phyloP scores from a whole-genome alignment of 2,329 filamentous ascomycete genomes.

The Fusarium subtropicale region DNA sequence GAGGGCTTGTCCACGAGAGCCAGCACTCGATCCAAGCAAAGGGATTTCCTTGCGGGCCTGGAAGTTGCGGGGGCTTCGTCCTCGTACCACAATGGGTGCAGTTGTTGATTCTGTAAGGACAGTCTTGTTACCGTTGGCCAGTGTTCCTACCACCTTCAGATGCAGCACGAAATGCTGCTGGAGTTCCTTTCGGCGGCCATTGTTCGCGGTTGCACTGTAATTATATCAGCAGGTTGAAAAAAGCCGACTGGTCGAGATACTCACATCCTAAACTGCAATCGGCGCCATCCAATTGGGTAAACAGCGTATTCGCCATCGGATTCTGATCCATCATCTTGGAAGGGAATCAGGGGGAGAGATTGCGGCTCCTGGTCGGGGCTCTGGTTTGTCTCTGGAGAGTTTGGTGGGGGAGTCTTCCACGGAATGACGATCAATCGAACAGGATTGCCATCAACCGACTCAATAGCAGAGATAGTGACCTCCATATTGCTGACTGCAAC shows the following conservation, averaged over 20 bases:
- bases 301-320: conserved; percentile 84
- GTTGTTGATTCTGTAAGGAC: conserved; percentile 87
- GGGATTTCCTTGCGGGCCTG: conserved; percentile 94
- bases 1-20: conserved; percentile 80
- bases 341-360: conserved; percentile 78
- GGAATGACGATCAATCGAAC: conserved; percentile 97
- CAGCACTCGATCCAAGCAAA: conserved; percentile 79
- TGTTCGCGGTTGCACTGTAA: conserved; percentile 88
- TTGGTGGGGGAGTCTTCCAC: conserved; percentile 94
- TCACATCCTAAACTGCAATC: conserved; percentile 88
- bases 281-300: conserved; percentile 93
- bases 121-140: conserved; percentile 85
- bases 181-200: conserved; percentile 91
- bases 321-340: conserved; percentile 69
- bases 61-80: conserved; percentile 93
- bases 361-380: conserved; percentile 85
- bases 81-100: conserved; percentile 91
- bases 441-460: conserved; percentile 91
- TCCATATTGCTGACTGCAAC: conserved; percentile 86
- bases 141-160: conserved; percentile 84
- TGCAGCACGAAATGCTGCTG: conserved; percentile 96
- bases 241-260: conserved; percentile 44
- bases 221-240: conserved; percentile 18
- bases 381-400: conserved; percentile 74
- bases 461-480: conserved; percentile 89